These are phyloP conservation scores for Mortierella sp. DNA, from an alignment of 371 early-diverging fungal genomes.

Conservation along the genomic window DNA sequence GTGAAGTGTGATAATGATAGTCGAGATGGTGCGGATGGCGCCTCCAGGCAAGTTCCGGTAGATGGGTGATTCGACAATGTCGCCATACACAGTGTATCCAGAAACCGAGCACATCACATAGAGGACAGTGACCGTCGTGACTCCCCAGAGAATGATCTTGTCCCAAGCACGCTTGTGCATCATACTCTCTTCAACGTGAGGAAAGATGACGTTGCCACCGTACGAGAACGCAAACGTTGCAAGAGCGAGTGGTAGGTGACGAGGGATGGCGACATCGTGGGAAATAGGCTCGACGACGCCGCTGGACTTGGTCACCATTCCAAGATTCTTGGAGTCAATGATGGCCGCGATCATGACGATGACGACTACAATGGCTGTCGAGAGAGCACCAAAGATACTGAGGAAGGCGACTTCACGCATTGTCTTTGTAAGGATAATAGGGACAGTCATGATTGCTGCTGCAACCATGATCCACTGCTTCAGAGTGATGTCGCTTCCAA, in stretches of 20 bases:
- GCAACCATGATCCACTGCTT: slow-evolving; percentile 74
- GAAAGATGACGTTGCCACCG: slow-evolving; percentile 80
- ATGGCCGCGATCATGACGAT: slow-evolving; percentile 57
- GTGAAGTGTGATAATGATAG: slow-evolving; percentile 83
- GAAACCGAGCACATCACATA: slow-evolving; percentile 81
- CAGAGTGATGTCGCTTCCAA: slow-evolving; percentile 39
- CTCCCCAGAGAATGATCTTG: slow-evolving; percentile 73
- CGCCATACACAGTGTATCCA: slow-evolving; percentile 88
- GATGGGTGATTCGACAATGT: slow-evolving; percentile 73
- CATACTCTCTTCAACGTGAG: slow-evolving; percentile 91
- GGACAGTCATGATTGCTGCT: slow-evolving; percentile 73
- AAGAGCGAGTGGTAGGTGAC: slow-evolving; percentile 68
- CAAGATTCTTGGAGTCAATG: slow-evolving; percentile 44
- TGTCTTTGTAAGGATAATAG: slow-evolving; percentile 75
- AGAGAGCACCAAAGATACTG: slow-evolving; percentile 64
- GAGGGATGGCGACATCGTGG: slow-evolving; percentile 63
- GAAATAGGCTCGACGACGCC: slow-evolving; percentile 9
- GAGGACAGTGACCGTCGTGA: slow-evolving; percentile 75
- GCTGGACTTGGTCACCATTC: slow-evolving; percentile 6
- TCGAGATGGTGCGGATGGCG: slow-evolving; percentile 69
- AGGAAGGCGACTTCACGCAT: slow-evolving; percentile 79
- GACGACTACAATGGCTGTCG: slow-evolving; percentile 64
- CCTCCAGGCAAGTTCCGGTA: slow-evolving; percentile 77
- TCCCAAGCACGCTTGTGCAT: slow-evolving; percentile 78
- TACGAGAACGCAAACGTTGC: slow-evolving; percentile 80